Conservation (phyloP, 2,329 filamentous ascomycete species). For the Septoria petroselini region DNA sequence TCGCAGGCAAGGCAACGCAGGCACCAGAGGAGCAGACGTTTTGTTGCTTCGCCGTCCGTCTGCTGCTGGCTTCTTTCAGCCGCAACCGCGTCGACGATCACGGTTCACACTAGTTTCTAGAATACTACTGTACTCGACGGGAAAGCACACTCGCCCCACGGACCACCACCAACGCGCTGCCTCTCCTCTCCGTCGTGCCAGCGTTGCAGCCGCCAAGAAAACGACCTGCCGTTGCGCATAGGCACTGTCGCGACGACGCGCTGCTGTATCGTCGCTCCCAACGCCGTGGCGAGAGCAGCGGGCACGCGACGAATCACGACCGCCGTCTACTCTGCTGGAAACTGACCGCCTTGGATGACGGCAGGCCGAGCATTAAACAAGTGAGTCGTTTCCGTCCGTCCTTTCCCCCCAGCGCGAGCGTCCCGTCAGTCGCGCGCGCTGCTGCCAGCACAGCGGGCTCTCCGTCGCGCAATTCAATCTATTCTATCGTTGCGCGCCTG, state of each 20-base stretch:
- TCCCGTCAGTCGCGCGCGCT: conserved; percentile 15
- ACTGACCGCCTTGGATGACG: conserved; percentile 23
- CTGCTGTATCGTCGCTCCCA: conserved; percentile 20
- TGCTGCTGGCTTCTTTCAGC: background rate
- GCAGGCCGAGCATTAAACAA: conserved; percentile 11
- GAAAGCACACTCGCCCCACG: background rate
- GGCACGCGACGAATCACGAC: conserved; percentile 24
- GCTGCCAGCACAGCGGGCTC: conserved; percentile 14
- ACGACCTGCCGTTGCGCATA: background rate
- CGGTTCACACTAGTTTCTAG: background rate
- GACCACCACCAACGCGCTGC: background rate
- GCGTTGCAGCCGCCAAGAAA: background rate
- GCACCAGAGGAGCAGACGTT: background rate
- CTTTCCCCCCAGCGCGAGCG: no score
- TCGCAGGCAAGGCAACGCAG: background rate
- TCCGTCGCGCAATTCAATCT: conserved; percentile 18
- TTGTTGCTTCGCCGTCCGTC: no score
- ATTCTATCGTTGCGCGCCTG: conserved; percentile 19
- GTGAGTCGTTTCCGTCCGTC: conserved; percentile 20
- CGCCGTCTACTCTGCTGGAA: conserved; percentile 21
- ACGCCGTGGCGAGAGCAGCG: conserved; percentile 23
- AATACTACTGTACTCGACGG: no score
- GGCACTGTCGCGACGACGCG: background rate
- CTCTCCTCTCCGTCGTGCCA: background rate
- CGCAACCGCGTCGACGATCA: conserved; percentile 6